Evolutionary conservation across 164 flowering plant genomes (phyloP), one percentile per base, ranked within the genome.

Genomic region (Saururus chinensis): DNA sequence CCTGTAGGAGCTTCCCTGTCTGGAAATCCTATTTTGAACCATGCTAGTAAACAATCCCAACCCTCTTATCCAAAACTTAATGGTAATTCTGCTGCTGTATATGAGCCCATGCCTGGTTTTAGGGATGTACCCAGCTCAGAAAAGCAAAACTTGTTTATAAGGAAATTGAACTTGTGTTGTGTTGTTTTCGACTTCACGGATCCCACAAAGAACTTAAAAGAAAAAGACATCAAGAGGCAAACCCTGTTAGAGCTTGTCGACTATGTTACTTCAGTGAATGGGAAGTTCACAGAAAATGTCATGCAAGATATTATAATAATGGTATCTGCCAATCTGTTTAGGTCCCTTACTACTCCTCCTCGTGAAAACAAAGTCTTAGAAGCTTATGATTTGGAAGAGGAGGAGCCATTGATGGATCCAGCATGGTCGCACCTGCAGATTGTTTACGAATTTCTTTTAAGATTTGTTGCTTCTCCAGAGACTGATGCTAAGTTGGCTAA

Each of bases 341-440:
- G 97, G 70, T 26, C 80, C 9, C 73, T 75, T 30, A 74, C 80
- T 59, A 70, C 89, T 67, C 79, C 78, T 42, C 81, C 87, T 35
- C 83, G 80, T 37, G 84, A 88, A 63, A 81, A 74, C 64, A 83
- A 84, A 69, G 71, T 70, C 45, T 57, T 76, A 42, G 84, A 82
- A 56, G 76, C 77, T 14, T 70, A 79, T 75, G 90, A 87, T 65
- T 51, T 82, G 74, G 97, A 90, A 70, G 97, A 90, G 63, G 97
- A 86, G 62, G 95, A 90, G 66, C 92, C 88, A 51, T 61, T 64
- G 24, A 83, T 90, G 86, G 97, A 90, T 60, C 89, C 92, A 41
- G 82, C 95, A 13, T 90, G 97, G 97, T 75, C 91, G 17, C 97
- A 90, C 71, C 76, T 90, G 78, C 95, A 90, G 68, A 68, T 86